A percentile compares a stretch with the other conserved stretches of the same genome.
These are phyloP conservation scores for Debaryomyces prosopidis DNA, from an alignment of 805 yeast species.

Conservation along the genomic window DNA sequence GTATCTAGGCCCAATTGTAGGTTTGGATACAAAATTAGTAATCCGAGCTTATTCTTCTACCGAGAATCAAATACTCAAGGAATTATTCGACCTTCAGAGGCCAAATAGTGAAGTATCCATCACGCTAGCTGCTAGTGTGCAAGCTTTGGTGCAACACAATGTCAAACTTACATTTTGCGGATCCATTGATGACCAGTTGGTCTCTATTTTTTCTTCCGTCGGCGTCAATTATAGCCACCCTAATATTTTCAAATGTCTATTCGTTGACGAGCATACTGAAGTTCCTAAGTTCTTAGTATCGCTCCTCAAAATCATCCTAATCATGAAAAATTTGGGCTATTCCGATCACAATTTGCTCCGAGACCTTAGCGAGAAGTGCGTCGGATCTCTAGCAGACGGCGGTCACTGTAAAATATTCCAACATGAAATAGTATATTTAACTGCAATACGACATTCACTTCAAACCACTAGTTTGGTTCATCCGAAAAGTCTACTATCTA, in stretches of 20 bases:
- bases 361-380: conserved; percentile 30
- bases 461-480: conserved; percentile 37
- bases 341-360: conserved; percentile 29
- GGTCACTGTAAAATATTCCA: conserved; percentile 30
- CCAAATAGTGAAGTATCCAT: conserved; percentile 17
- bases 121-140: conserved; percentile 18
- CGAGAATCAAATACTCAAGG: conserved; percentile 38
- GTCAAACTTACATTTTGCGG: conserved; percentile 39
- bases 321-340: conserved; percentile 37
- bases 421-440: conserved; percentile 24
- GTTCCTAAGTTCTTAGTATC: conserved; percentile 28
- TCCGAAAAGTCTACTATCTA: conserved; percentile 8
- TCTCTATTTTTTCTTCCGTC: conserved; percentile 36
- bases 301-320: conserved; percentile 27
- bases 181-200: conserved; percentile 33
- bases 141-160: conserved; percentile 19
- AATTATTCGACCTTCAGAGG: conserved; percentile 34
- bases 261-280: conserved; percentile 13
- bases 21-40: conserved; percentile 35
- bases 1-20: conserved; percentile 30
- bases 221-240: conserved; percentile 34
- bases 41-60: conserved; percentile 34
- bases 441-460: conserved; percentile 30
- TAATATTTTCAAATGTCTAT: conserved; percentile 32
- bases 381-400: conserved; percentile 20